Conservation (phyloP, 805 yeast species). For the Cyberlindnera mrakii region DNA sequence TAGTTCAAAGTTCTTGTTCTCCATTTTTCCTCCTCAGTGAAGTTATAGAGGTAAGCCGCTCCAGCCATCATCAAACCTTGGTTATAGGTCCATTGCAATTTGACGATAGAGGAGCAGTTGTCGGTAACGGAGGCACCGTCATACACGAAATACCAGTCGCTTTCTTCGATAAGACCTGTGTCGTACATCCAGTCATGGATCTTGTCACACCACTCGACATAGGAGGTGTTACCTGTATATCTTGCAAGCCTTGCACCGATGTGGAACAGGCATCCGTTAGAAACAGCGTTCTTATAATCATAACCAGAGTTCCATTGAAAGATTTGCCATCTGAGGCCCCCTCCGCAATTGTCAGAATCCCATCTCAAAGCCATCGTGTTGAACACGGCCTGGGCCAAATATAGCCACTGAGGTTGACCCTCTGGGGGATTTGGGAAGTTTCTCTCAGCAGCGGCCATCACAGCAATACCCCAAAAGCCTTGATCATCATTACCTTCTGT, state of each 20-base stretch:
- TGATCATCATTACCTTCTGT: constrained; percentile 94
- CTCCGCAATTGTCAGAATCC: constrained; percentile 59
- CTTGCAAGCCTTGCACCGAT: constrained; percentile 80
- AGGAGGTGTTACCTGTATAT: constrained; percentile 66
- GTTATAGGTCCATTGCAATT: constrained; percentile 69
- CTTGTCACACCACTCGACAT: constrained; percentile 65
- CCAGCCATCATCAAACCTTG: constrained; percentile 67
- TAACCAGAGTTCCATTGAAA: constrained; percentile 86
- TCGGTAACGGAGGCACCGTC: constrained; percentile 51
- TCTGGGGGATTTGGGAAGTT: constrained; percentile 68
- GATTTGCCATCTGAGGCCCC: constrained; percentile 91
- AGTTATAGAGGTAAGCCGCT: constrained; percentile 60
- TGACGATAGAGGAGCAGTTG: constrained; percentile 47
- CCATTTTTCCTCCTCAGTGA: constrained; percentile 57
- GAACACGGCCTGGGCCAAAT: constrained; percentile 77
- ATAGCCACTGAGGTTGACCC: constrained; percentile 63
- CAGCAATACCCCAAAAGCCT: constrained; percentile 89
- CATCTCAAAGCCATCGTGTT: constrained; percentile 79
- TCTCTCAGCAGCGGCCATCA: constrained; percentile 77
- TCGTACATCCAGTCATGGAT: constrained; percentile 73
- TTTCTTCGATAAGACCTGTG: constrained; percentile 35
- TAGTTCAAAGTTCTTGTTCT: constrained; percentile 43
- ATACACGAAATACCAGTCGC: constrained; percentile 40
- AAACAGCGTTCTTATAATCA: constrained; percentile 78
- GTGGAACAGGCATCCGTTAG: constrained; percentile 80